These are phyloP conservation scores for Nothophoma quercina DNA, from an alignment of 2,329 filamentous ascomycete genomes.

Conservation along the genomic window DNA sequence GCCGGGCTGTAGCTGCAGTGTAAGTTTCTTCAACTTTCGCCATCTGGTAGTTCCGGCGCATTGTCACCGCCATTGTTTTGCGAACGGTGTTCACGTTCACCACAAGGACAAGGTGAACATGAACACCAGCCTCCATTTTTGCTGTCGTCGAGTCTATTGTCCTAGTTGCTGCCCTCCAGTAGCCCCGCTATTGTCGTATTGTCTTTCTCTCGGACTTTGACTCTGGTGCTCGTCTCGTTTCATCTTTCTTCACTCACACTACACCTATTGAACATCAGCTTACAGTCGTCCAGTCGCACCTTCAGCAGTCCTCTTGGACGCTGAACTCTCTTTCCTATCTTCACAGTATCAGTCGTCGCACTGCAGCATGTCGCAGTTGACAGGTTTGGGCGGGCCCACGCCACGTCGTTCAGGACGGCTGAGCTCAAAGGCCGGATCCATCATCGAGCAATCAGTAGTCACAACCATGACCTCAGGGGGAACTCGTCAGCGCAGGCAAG, in stretches of 20 bases:
- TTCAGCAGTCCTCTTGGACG: neutral
- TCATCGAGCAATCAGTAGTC: conserved; percentile 32
- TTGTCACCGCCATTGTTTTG: neutral
- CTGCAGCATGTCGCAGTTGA: conserved; percentile 34
- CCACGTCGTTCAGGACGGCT: conserved; percentile 43
- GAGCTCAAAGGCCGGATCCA: conserved; percentile 36
- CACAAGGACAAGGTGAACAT: neutral
- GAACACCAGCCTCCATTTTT: neutral
- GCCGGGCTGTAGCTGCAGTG: neutral
- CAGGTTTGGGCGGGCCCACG: conserved; percentile 33
- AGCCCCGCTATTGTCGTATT: neutral
- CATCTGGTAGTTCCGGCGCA: neutral
- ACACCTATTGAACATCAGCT: neutral
- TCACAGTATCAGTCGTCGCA: neutral
- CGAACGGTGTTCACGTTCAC: neutral
- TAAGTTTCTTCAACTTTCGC: conserved; percentile 1
- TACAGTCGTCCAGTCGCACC: neutral
- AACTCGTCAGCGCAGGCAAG: conserved; percentile 30
- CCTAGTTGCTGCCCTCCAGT: neutral
- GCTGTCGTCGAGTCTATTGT: conserved; percentile 3
- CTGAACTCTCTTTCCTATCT: neutral
- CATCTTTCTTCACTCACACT: neutral
- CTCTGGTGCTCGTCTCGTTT: neutral
- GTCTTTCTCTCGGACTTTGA: neutral
- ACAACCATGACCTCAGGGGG: conserved; percentile 28